These are phyloP conservation scores for Epithemia pelagica DNA, from an alignment of 108 stramenopile species.

Conservation along the genomic window DNA sequence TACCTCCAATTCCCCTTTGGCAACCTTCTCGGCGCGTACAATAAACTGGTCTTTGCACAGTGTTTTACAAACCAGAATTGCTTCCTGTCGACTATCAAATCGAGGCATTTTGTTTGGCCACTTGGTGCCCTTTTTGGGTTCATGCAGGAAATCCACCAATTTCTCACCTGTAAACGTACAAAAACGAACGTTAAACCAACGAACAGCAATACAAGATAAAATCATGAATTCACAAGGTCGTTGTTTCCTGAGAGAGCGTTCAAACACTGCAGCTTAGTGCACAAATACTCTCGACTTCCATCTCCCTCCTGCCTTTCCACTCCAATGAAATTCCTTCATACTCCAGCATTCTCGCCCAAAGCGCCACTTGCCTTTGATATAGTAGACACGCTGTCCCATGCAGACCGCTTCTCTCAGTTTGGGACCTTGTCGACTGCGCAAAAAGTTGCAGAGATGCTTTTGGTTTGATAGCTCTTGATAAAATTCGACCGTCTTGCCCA, in stretches of 20 bases:
- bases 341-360: not conserved
- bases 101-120: slow-evolving; percentile 84
- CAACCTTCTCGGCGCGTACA: slow-evolving; percentile 89
- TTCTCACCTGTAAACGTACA: slow-evolving; percentile 82
- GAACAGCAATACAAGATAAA: not conserved
- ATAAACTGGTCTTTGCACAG: slow-evolving; percentile 81
- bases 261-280: not conserved
- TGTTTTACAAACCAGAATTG: slow-evolving; percentile 80
- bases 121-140: slow-evolving; percentile 87
- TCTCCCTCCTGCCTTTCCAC: not conserved
- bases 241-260: no score
- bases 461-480: slow-evolving; percentile 77
- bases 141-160: slow-evolving; percentile 87
- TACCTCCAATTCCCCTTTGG: slow-evolving; percentile 83
- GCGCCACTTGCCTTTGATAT: slow-evolving; percentile 93
- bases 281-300: not conserved
- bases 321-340: not conserved
- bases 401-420: slow-evolving; percentile 84
- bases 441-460: slow-evolving; percentile 81
- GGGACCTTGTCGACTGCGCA: slow-evolving; percentile 72
- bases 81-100: slow-evolving; percentile 75
- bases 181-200: no score
- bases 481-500: slow-evolving; percentile 21
- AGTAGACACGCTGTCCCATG: slow-evolving; percentile 94
- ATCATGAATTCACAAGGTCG: not conserved